phyloP scores from a whole-genome alignment of 2,329 filamentous ascomycete genomes.

The Neopestalotiopsis sp. region DNA sequence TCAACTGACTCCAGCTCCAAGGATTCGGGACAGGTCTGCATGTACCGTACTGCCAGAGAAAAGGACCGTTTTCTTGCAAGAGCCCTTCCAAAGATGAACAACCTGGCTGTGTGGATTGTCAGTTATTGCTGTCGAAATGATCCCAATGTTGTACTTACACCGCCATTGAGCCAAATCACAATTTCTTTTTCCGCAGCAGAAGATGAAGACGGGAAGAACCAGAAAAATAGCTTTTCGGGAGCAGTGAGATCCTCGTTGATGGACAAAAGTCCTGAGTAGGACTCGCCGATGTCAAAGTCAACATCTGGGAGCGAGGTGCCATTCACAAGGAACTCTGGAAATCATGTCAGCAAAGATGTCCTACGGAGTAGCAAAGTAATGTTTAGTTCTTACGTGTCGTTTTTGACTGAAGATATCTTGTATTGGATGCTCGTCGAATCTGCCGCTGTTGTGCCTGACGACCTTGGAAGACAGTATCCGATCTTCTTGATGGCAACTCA shows the following conservation, averaged over 20 bases:
- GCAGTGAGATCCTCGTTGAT: slow-evolving; percentile 50
- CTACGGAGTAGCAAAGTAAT: background rate
- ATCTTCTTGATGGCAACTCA: background rate
- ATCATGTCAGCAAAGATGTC: background rate
- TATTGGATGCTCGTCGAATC: background rate
- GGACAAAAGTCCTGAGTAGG: slow-evolving; percentile 61
- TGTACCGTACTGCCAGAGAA: slow-evolving; percentile 74
- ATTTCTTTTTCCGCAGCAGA: slow-evolving; percentile 53
- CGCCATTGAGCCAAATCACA: slow-evolving; percentile 57
- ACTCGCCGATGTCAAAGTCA: slow-evolving; percentile 66
- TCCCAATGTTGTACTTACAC: slow-evolving; percentile 22
- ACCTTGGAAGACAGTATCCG: background rate
- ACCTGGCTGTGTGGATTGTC: slow-evolving; percentile 41
- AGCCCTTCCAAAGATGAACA: slow-evolving; percentile 70
- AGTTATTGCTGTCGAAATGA: background rate
- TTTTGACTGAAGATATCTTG: background rate
- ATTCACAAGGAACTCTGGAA: slow-evolving; percentile 63
- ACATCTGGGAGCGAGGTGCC: slow-evolving; percentile 68
- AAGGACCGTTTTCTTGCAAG: slow-evolving; percentile 78
- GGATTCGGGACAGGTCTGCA: slow-evolving; percentile 68
- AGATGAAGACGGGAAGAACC: slow-evolving; percentile 59
- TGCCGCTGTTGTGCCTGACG: background rate
- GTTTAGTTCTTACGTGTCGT: background rate
- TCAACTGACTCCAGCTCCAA: slow-evolving; percentile 77
- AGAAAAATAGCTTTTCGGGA: slow-evolving; percentile 56